These are phyloP conservation scores for Colletotrichum tamarilloi DNA, from an alignment of 2,329 filamentous ascomycete genomes.

Conservation along the genomic window DNA sequence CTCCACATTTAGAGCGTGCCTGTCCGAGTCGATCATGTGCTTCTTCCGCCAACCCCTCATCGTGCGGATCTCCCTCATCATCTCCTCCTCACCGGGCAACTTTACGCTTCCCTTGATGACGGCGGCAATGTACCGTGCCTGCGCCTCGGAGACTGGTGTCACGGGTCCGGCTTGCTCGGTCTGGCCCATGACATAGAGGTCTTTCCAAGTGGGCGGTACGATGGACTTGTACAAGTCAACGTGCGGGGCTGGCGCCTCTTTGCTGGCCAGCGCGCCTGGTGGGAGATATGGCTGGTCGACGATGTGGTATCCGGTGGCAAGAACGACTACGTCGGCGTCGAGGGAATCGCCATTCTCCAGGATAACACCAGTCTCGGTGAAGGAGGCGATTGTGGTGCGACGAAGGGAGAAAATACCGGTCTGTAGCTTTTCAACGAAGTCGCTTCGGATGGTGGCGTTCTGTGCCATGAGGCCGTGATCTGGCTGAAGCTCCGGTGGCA, in stretches of 20 bases:
- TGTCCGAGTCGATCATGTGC: constrained; percentile 44
- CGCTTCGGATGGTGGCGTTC: constrained; percentile 44
- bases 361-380: constrained; percentile 46
- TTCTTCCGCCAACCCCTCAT: constrained; percentile 42
- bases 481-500: constrained; percentile 45
- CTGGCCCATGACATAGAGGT: constrained; percentile 48
- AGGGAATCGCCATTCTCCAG: constrained; percentile 54
- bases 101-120: constrained; percentile 41
- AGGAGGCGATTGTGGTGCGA: constrained; percentile 43
- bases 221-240: constrained; percentile 47
- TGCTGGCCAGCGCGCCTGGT: constrained; percentile 37
- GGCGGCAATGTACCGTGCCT: constrained; percentile 47
- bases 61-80: constrained; percentile 41
- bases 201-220: constrained; percentile 43
- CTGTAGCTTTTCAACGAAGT: constrained; percentile 48
- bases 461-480: constrained; percentile 48
- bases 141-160: constrained; percentile 46
- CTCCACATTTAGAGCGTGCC: constrained; percentile 43
- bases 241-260: constrained; percentile 37
- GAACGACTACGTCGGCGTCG: constrained; percentile 58
- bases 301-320: constrained; percentile 57
- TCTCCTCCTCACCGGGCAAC: constrained; percentile 41
- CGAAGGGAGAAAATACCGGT: constrained; percentile 46
- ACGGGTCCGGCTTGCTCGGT: constrained; percentile 46
- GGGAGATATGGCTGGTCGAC: constrained; percentile 42